Evolutionary conservation across 306 rosid genomes (phyloP).

Genomic region (Prosopis cineraria): DNA sequence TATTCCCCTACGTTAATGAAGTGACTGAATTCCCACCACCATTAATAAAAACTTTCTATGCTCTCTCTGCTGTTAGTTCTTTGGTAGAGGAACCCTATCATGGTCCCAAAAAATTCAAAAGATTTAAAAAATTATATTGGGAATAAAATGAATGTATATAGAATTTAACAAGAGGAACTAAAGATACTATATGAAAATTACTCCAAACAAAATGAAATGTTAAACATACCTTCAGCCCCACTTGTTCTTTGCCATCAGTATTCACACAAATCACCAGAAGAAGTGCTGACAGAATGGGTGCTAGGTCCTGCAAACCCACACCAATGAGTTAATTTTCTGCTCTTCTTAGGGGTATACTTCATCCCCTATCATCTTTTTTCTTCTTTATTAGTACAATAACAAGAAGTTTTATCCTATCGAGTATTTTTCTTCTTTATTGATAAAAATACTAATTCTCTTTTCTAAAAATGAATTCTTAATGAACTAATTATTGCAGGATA

Average conservation of each 20-base stretch:
- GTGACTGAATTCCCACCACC: not conserved
- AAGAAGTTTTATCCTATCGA: too few relatives aligned
- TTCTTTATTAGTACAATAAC: not conserved
- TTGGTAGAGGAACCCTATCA: not conserved
- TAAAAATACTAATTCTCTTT: not conserved
- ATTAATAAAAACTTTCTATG: not conserved
- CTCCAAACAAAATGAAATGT: slow-evolving; percentile 23
- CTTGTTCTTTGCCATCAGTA: slow-evolving; percentile 72
- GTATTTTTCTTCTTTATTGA: too few relatives aligned
- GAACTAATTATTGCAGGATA: not conserved
- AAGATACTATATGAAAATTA: slow-evolving; percentile 23
- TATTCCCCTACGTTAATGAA: not conserved
- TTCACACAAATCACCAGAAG: slow-evolving; percentile 76
- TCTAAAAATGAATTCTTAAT: not conserved
- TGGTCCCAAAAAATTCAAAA: slow-evolving; percentile 27
- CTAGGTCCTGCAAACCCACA: slow-evolving; percentile 67
- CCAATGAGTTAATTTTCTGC: slow-evolving; percentile 7
- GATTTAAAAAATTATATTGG: slow-evolving; percentile 4
- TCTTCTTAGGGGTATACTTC: not conserved
- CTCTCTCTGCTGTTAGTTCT: not conserved
- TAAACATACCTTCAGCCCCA: slow-evolving; percentile 74
- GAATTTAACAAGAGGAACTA: slow-evolving; percentile 27
- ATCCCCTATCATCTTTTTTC: not conserved
- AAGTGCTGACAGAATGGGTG: slow-evolving; percentile 69
- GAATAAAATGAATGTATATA: slow-evolving; percentile 15